Base-by-base conservation (phyloP, 2,329 filamentous ascomycete genomes). In the Fusarium tjaetaba region DNA sequence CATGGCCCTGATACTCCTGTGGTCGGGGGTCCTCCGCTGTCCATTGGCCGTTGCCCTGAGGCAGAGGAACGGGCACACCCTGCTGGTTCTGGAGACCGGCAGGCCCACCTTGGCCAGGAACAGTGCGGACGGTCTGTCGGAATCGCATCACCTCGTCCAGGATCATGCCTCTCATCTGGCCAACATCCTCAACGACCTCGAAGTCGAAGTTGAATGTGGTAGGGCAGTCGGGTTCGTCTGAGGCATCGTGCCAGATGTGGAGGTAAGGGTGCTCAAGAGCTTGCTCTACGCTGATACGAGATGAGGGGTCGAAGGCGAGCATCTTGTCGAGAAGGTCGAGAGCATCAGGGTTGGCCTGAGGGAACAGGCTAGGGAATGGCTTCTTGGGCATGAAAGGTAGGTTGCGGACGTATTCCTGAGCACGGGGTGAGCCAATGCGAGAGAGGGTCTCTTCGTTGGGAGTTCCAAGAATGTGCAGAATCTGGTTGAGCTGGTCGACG, bases 401-500 rank as follows among this genome's bases (percentile, higher is more conserved):
- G 86, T 98, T 98, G 79, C 96, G 94, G 68, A 99, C 96, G 84
- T 99, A 99, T 84, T 99, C 96, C 84, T 98, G 96, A 22, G 96
- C 96, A 74, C 96, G 93, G 16, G 95, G 95, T 9, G 95, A 98
- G 61, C 96, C 96, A 80, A 99, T 99, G 74, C 96, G 94, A 32
- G 91, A 92, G 26, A 99, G 89, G 0, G 96, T 99, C 82, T 97
- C 94, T 83, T 98, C 96, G 80, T 96, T 97, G 45, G 96, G 96
- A 4, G 96, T 99, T 73, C 96, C 96, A 61, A 99, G 92, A 82
- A 97, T 98, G 87, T 98, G 95, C 63, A 99, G 89, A 80, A 99
- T 99, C 85, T 99, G 96, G 88, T 99, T 99, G 75, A 99, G 91
- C 87, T 99, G 96, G 85, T 99, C 96, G 83, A 99, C 96, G 80